These are phyloP conservation scores for Aspergillus luchuensis DNA, from an alignment of 2,329 filamentous ascomycete genomes.

Conservation along the genomic window DNA sequence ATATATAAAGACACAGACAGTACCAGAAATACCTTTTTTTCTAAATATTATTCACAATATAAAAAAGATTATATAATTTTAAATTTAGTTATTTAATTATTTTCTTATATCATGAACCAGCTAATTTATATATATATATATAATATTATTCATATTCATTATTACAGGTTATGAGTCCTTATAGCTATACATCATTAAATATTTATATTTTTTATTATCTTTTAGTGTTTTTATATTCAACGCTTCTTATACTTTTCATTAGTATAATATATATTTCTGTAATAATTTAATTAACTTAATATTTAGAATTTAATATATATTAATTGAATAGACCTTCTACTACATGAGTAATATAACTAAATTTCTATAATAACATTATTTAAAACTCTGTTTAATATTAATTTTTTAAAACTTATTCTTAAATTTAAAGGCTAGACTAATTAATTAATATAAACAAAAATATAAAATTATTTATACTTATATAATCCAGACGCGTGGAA, in stretches of 20 bases:
- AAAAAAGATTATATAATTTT: no score
- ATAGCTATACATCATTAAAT: not conserved
- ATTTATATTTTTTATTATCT: not conserved
- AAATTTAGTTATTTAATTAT: no score
- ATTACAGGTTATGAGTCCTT: not conserved
- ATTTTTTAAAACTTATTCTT: not conserved
- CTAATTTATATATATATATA: not conserved
- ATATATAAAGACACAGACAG: no score
- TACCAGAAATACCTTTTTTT: no score
- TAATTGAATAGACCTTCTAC: not conserved
- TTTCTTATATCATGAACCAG: no score
- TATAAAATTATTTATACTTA: no score
- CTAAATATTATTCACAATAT: no score
- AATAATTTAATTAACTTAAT: not conserved
- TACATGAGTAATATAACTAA: not conserved
- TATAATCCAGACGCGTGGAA: no score
- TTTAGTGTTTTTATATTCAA: not conserved
- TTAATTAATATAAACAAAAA: not conserved
- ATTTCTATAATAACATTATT: not conserved
- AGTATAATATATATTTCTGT: not conserved
- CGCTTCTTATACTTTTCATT: not conserved
- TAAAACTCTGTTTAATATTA: not conserved
- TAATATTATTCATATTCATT: not conserved
- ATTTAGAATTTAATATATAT: not conserved
- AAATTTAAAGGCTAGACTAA: not conserved